Evolutionary conservation across 257 asterid species (phyloP).

Genomic region (Mitragyna speciosa): DNA sequence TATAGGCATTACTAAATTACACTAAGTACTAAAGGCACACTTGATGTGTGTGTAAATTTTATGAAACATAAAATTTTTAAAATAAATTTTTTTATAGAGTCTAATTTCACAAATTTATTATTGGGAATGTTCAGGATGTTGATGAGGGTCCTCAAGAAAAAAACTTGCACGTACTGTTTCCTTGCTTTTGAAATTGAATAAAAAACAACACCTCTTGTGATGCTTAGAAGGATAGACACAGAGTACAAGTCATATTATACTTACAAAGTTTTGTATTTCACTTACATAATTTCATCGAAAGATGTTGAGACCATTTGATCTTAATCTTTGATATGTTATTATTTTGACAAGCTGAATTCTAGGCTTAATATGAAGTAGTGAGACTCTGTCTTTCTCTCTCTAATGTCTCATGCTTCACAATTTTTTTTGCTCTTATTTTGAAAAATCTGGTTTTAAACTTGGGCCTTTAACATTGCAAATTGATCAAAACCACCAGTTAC

Average conservation of each 20-base stretch:
- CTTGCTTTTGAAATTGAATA: not conserved
- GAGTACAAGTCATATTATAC: not conserved
- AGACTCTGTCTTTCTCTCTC: too few relatives aligned
- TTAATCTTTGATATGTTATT: not conserved
- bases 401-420: too few relatives aligned
- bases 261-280: not conserved
- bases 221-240: not conserved
- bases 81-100: too few relatives aligned
- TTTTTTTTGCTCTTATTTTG: too few relatives aligned
- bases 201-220: not conserved
- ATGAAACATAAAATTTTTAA: too few relatives aligned
- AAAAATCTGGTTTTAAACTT: too few relatives aligned
- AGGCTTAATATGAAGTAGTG: not conserved
- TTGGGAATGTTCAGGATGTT: too few relatives aligned
- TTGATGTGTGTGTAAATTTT: too few relatives aligned
- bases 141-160: not conserved
- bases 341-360: not conserved
- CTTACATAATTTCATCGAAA: not conserved
- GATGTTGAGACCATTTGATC: not conserved
- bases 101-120: too few relatives aligned
- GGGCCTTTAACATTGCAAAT: not conserved
- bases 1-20: not conserved
- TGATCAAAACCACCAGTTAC: not conserved
- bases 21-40: too few relatives aligned
- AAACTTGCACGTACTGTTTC: not conserved